Conservation (phyloP, 1,284 basidiomycete species). For the Leccinum brunneo-olivaceum region DNA sequence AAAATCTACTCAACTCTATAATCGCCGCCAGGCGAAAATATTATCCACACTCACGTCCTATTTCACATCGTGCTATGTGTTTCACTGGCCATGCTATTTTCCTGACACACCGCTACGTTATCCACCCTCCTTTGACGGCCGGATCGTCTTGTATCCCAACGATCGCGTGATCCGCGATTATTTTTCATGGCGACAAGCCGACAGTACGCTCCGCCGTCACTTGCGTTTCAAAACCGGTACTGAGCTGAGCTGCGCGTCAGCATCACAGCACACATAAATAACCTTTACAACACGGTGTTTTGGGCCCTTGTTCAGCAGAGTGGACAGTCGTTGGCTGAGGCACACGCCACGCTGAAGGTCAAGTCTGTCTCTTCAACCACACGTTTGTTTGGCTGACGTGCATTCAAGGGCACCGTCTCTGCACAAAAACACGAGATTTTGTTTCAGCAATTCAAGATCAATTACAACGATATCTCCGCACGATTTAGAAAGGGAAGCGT, state of each 20-base stretch:
- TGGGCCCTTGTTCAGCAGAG: slow-evolving; percentile 89
- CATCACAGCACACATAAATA: slow-evolving; percentile 88
- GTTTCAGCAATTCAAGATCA: slow-evolving; percentile 76
- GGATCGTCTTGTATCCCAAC: slow-evolving; percentile 81
- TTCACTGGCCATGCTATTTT: slow-evolving; percentile 79
- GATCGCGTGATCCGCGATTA: slow-evolving; percentile 79
- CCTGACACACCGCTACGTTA: slow-evolving; percentile 65
- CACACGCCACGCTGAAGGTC: slow-evolving; percentile 71
- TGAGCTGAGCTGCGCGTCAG: slow-evolving; percentile 20
- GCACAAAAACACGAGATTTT: slow-evolving; percentile 90
- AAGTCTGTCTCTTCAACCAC: not conserved
- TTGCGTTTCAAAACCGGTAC: not conserved
- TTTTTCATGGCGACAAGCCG: slow-evolving; percentile 92
- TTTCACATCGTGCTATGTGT: slow-evolving; percentile 91
- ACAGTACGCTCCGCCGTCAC: slow-evolving; percentile 57
- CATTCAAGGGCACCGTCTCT: slow-evolving; percentile 73
- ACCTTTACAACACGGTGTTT: slow-evolving; percentile 93
- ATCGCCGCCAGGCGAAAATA: slow-evolving; percentile 85
- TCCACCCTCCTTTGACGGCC: slow-evolving; percentile 89
- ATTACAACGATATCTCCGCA: slow-evolving; percentile 77
- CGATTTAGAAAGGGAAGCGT: slow-evolving; percentile 86
- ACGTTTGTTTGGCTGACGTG: not conserved
- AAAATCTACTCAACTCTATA: slow-evolving; percentile 72
- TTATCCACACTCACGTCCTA: slow-evolving; percentile 82
- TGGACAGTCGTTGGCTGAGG: slow-evolving; percentile 71